A percentile compares a stretch with the other conserved stretches of the same genome.
These are phyloP conservation scores for Blastobotrys serpentis DNA, from an alignment of 1,139 yeast species.

Conservation along the genomic window DNA sequence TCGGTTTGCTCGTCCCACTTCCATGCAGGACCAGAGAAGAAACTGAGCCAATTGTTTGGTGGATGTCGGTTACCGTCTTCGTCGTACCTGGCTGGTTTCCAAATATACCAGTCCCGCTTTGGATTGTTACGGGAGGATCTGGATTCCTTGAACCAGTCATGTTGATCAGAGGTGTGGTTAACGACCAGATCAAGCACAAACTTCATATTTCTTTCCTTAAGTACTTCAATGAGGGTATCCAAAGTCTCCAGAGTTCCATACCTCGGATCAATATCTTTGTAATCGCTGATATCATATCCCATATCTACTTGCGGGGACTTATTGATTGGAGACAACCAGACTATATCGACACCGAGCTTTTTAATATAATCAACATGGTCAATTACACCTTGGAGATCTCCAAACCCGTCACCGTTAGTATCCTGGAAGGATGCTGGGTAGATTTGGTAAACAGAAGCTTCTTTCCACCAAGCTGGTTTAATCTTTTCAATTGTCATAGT, in stretches of 20 bases:
- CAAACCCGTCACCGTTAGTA: conserved; percentile 57
- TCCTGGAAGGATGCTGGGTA: conserved; percentile 61
- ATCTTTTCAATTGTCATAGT: conserved; percentile 7
- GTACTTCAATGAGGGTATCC: conserved; percentile 48
- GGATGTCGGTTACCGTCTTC: conserved; percentile 51
- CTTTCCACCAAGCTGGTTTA: conserved; percentile 51
- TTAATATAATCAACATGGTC: conserved; percentile 53
- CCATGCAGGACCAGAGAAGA: conserved; percentile 52
- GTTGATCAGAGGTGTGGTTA: conserved; percentile 58
- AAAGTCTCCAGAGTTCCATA: conserved; percentile 56
- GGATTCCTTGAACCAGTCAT: conserved; percentile 58
- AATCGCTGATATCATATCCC: conserved; percentile 62
- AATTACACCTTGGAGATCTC: conserved; percentile 56
- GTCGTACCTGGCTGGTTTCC: conserved; percentile 53
- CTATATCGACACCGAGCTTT: conserved; percentile 50
- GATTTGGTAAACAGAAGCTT: conserved; percentile 53
- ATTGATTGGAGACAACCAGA: conserved; percentile 60
- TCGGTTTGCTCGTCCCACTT: conserved; percentile 51
- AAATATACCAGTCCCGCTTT: conserved; percentile 62
- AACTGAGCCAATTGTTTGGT: conserved; percentile 58
- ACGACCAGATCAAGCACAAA: conserved; percentile 56
- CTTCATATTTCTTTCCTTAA: conserved; percentile 52
- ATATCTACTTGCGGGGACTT: conserved; percentile 61
- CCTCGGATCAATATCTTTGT: conserved; percentile 49
- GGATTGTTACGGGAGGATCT: conserved; percentile 51